Evolutionary conservation across 1,284 basidiomycete genomes (phyloP).

Genomic region (Thelephora terrestris): DNA sequence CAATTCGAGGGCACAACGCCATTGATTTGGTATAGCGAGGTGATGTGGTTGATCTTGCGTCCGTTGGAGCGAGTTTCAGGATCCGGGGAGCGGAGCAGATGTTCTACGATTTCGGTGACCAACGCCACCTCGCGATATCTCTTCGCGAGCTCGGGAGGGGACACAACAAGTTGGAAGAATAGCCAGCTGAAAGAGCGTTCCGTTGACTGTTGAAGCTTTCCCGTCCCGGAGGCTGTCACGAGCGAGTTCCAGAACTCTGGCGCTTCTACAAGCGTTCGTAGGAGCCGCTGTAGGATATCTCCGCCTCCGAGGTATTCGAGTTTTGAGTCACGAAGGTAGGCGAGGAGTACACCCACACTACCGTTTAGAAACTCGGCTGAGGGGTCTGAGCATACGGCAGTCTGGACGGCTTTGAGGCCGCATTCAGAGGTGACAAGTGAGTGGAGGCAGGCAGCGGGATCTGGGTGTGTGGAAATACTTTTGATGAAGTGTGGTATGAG

Average conservation of each 20-base stretch:
- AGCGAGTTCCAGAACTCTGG: slow-evolving; percentile 44
- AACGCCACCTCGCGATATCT: slow-evolving; percentile 30
- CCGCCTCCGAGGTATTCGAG: slow-evolving; percentile 32
- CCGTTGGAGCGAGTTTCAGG: slow-evolving; percentile 25
- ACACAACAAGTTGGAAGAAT: slow-evolving; percentile 36
- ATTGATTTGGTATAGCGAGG: slow-evolving; percentile 19
- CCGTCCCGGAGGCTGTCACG: slow-evolving; percentile 27
- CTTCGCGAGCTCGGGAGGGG: slow-evolving; percentile 26
- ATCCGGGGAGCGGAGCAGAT: slow-evolving; percentile 28
- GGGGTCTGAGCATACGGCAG: slow-evolving; percentile 34
- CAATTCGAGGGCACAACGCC: slow-evolving; percentile 12
- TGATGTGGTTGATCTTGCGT: slow-evolving; percentile 32
- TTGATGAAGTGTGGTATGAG: slow-evolving; percentile 32
- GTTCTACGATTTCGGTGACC: slow-evolving; percentile 21
- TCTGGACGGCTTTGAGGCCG: slow-evolving; percentile 33
- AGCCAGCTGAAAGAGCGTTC: slow-evolving; percentile 40
- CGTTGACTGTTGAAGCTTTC: slow-evolving; percentile 26
- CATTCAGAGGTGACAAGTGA: slow-evolving; percentile 28
- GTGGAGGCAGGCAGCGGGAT: slow-evolving; percentile 29
- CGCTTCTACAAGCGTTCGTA: slow-evolving; percentile 38
- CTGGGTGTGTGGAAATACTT: slow-evolving; percentile 32
- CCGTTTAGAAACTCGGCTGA: slow-evolving; percentile 35
- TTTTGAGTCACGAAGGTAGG: slow-evolving; percentile 30
- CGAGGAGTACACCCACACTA: slow-evolving; percentile 26
- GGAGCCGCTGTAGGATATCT: slow-evolving; percentile 27